These are phyloP conservation scores for Gnaphalium uliginosum DNA, from an alignment of 129 eudicot species.

Conservation along the genomic window DNA sequence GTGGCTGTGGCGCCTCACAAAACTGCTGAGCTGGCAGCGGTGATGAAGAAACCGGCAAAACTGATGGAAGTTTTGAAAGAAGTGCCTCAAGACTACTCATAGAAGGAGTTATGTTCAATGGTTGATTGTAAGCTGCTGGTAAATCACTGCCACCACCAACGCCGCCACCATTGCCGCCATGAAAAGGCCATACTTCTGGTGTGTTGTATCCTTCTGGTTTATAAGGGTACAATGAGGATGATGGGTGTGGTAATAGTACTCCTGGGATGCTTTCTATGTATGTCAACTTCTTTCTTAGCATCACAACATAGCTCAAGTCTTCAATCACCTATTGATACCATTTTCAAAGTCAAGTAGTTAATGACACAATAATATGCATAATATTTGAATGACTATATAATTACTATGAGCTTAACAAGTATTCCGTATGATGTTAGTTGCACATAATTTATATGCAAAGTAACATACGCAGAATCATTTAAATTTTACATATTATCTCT, in stretches of 20 bases:
- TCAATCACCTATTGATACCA: conserved; percentile 57
- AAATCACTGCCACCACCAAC: conserved; percentile 33
- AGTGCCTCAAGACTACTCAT: conserved; percentile 99
- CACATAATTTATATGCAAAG: no score
- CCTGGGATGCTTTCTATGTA: conserved; percentile 99
- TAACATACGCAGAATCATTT: no score
- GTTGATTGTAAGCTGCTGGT: conserved; percentile 40
- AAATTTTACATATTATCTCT: no score
- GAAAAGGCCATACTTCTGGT: conserved; percentile 52
- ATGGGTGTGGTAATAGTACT: conserved; percentile 91
- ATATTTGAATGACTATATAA: not conserved
- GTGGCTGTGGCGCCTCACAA: conserved; percentile 41
- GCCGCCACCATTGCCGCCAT: conserved; percentile 27
- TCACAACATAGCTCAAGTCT: conserved; percentile 86
- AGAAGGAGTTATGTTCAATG: conserved; percentile 76
- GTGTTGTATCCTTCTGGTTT: conserved; percentile 46
- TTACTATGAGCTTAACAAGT: no score
- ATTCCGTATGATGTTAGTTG: no score
- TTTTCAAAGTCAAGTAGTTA: not conserved
- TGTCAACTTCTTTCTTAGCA: conserved; percentile 76
- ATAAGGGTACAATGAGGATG: conserved; percentile 73
- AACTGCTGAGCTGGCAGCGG: conserved; percentile 32
- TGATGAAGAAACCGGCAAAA: conserved; percentile 54
- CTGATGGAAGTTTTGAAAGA: conserved; percentile 88
- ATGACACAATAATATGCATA: not conserved